Conservation (phyloP, 2,329 filamentous ascomycete species). For the Sarocladium strictum region DNA sequence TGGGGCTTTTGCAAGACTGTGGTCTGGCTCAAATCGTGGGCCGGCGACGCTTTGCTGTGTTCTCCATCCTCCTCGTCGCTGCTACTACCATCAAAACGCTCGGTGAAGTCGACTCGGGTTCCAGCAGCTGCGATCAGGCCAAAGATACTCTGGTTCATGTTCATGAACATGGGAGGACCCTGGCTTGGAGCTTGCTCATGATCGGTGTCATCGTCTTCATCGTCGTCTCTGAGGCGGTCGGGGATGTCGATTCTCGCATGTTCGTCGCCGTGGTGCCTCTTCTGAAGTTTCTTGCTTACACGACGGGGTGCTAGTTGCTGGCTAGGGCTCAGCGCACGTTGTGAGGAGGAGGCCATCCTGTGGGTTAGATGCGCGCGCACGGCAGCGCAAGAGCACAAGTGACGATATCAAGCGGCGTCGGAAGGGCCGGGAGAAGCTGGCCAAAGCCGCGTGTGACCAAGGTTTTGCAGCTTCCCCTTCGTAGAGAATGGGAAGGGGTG, state of each 20-base stretch:
- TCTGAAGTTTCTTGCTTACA: slow-evolving; percentile 38
- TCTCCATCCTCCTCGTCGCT: slow-evolving; percentile 69
- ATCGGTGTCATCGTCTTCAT: slow-evolving; percentile 44
- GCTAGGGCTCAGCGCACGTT: slow-evolving; percentile 10
- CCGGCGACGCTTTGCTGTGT: slow-evolving; percentile 30
- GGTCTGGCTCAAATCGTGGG: slow-evolving; percentile 36
- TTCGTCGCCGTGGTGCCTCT: slow-evolving; percentile 29
- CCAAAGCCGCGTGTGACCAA: not conserved
- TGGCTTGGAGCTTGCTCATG: slow-evolving; percentile 30
- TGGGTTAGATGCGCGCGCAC: slow-evolving; percentile 15
- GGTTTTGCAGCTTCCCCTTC: not conserved
- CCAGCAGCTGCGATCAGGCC: slow-evolving; percentile 86
- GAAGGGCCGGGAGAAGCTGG: not conserved
- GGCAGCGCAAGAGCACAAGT: slow-evolving; percentile 17
- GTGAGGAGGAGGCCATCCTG: not conserved
- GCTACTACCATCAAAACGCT: slow-evolving; percentile 70
- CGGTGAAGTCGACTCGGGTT: slow-evolving; percentile 74
- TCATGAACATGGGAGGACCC: slow-evolving; percentile 49
- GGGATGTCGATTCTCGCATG: slow-evolving; percentile 36
- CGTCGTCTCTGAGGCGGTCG: slow-evolving; percentile 45
- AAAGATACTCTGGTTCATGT: slow-evolving; percentile 93
- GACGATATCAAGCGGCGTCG: not conserved
- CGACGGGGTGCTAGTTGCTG: slow-evolving; percentile 26
- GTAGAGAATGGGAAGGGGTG: not conserved
- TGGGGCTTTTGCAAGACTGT: slow-evolving; percentile 30